Evolutionary conservation across 441 rosid species (phyloP).

Genomic region (Brassica balearica): DNA sequence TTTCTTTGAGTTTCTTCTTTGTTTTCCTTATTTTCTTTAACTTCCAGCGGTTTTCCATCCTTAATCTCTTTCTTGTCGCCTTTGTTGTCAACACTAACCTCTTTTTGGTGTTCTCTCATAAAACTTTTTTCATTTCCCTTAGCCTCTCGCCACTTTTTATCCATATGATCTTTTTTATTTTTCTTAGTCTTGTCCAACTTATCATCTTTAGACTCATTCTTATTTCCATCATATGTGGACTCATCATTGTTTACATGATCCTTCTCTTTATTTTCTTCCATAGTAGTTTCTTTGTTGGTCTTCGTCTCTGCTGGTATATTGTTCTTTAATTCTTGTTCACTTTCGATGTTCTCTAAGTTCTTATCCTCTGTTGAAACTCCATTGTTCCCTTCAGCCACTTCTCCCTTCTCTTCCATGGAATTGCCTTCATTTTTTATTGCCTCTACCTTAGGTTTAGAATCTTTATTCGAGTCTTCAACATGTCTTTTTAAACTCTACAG

Average conservation of each 20-base stretch:
- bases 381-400: slow-evolving; percentile 11
- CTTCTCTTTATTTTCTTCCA: background rate
- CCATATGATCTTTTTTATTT: background rate
- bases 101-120: background rate
- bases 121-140: background rate
- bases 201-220: slow-evolving; percentile 14
- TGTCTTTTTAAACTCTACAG: background rate
- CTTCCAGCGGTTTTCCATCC: background rate
- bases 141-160: background rate
- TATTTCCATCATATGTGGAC: background rate
- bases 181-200: background rate
- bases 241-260: background rate
- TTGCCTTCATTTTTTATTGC: background rate
- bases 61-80: background rate
- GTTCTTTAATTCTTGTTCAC: background rate
- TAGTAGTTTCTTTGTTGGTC: background rate
- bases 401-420: background rate
- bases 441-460: background rate
- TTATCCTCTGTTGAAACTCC: background rate
- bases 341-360: background rate
- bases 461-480: background rate
- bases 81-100: background rate
- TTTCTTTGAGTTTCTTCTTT: background rate
- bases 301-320: background rate
- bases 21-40: background rate